Percentiles rank a stretch among this genome's conserved stretches.
phyloP scores from a whole-genome alignment of 805 yeast genomes.

The Candida ascalaphidarum region DNA sequence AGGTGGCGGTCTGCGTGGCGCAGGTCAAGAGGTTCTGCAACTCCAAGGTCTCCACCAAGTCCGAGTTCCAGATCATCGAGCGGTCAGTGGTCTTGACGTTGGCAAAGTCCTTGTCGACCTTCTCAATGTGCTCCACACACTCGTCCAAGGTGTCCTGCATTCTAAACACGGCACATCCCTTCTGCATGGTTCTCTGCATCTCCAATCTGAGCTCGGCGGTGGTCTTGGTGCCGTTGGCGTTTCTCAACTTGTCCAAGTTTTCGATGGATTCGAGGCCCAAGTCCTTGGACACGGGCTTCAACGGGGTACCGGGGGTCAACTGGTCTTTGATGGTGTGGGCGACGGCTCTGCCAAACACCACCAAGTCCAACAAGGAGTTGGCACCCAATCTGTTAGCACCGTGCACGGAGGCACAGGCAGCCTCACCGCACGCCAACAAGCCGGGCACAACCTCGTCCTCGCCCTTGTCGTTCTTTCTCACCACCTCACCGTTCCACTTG shows the following conservation, averaged over 20 bases:
- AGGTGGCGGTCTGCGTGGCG: constrained; percentile 90
- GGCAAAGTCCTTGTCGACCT: constrained; percentile 64
- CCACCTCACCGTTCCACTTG: constrained; percentile 91
- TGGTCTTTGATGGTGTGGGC: constrained; percentile 83
- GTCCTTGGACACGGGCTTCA: constrained; percentile 73
- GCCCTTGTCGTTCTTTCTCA: constrained; percentile 77
- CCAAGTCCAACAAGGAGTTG: constrained; percentile 91
- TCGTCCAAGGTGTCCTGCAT: constrained; percentile 84
- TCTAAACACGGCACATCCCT: constrained; percentile 95
- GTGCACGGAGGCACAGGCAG: constrained; percentile 98
- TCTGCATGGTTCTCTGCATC: constrained; percentile 96
- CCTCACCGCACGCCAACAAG: constrained; percentile 95
- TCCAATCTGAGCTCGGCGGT: constrained; percentile 85
- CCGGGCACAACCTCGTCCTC: constrained; percentile 91
- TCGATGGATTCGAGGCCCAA: constrained; percentile 85
- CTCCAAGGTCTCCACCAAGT: constrained; percentile 91
- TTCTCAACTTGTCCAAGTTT: constrained; percentile 83
- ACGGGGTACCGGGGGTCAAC: constrained; percentile 83
- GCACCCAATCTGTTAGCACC: constrained; percentile 99
- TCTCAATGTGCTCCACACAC: constrained; percentile 75
- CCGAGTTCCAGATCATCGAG: constrained; percentile 98
- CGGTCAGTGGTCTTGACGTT: constrained; percentile 87
- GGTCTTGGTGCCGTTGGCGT: constrained; percentile 68
- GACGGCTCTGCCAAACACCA: constrained; percentile 97
- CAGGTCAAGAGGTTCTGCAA: constrained; percentile 93